phyloP scores from a whole-genome alignment of 805 yeast species.

The Pichia heedii region DNA sequence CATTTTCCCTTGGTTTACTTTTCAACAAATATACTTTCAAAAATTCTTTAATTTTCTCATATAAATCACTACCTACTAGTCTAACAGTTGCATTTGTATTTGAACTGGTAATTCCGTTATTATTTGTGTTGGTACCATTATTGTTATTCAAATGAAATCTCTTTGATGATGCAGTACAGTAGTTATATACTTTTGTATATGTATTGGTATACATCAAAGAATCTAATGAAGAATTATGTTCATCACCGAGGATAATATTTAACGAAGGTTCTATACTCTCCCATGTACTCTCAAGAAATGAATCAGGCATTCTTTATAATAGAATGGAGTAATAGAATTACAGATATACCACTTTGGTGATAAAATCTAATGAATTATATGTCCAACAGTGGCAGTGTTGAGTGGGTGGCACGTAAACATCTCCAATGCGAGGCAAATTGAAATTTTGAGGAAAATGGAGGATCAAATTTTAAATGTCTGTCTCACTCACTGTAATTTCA shows the following conservation, averaged over 20 bases:
- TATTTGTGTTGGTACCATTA: too few species aligned
- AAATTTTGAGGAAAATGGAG: too few species aligned
- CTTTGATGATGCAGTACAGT: slow-evolving; percentile 72
- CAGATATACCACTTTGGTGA: too few species aligned
- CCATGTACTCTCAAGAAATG: slow-evolving; percentile 46
- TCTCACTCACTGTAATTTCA: too few species aligned
- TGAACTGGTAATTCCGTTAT: background rate
- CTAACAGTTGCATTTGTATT: slow-evolving; percentile 16
- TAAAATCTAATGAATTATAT: too few species aligned
- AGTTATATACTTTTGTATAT: slow-evolving; percentile 87
- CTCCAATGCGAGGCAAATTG: background rate
- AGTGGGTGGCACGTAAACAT: too few species aligned
- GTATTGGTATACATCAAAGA: slow-evolving; percentile 77
- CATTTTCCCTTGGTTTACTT: slow-evolving; percentile 44
- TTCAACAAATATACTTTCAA: slow-evolving; percentile 49
- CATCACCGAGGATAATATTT: slow-evolving; percentile 61
- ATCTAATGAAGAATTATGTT: slow-evolving; percentile 51
- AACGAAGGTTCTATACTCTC: slow-evolving; percentile 68
- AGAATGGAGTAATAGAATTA: too few species aligned
- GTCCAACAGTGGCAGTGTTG: too few species aligned
- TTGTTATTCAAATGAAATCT: slow-evolving; percentile 23
- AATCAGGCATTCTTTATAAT: slow-evolving; percentile 13
- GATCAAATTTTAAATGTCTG: too few species aligned
- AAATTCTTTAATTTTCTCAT: slow-evolving; percentile 60
- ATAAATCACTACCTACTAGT: slow-evolving; percentile 85